Percentiles rank a stretch among this genome's conserved stretches.
phyloP scores from a whole-genome alignment of 768 basidiomycete genomes.

The Cyclocybe aegerita region DNA sequence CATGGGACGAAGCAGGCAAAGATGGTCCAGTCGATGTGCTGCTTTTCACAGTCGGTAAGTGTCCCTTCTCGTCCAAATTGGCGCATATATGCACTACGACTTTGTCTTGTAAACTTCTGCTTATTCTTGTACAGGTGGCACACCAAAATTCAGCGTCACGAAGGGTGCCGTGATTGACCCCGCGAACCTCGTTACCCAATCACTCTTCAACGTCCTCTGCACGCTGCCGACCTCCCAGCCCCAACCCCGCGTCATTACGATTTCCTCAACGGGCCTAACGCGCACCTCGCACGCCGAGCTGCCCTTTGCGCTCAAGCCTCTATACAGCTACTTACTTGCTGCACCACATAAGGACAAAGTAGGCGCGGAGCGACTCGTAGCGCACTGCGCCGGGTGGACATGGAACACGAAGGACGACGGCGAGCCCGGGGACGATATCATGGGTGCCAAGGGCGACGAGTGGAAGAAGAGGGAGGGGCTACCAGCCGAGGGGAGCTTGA shows the following conservation, averaged over 20 bases:
- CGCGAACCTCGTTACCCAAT: conserved; percentile 57
- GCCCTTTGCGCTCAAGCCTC: conserved; percentile 44
- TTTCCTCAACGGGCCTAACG: conserved; percentile 55
- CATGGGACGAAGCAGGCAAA: conserved; percentile 46
- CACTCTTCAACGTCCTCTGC: conserved; percentile 53
- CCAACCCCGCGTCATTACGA: conserved; percentile 49
- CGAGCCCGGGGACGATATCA: conserved; percentile 41
- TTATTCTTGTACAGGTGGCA: conserved; percentile 37
- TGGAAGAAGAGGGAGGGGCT: conserved; percentile 45
- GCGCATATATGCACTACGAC: no score
- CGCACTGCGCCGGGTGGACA: conserved; percentile 46
- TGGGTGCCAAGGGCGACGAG: conserved; percentile 35
- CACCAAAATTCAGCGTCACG: conserved; percentile 39
- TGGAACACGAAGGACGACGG: conserved; percentile 42
- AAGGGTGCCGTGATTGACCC: conserved; percentile 52
- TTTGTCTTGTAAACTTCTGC: neutral
- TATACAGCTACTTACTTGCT: conserved; percentile 47
- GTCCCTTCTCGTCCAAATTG: neutral
- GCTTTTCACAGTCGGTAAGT: conserved; percentile 58
- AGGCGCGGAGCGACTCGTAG: conserved; percentile 51
- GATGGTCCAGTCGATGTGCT: conserved; percentile 48
- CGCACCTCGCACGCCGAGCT: conserved; percentile 40
- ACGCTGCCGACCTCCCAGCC: conserved; percentile 44
- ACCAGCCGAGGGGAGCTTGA: conserved; percentile 42
- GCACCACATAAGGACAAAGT: conserved; percentile 61